Conservation (phyloP, 2,329 filamentous ascomycete genomes). For the Cercospora sp. region DNA sequence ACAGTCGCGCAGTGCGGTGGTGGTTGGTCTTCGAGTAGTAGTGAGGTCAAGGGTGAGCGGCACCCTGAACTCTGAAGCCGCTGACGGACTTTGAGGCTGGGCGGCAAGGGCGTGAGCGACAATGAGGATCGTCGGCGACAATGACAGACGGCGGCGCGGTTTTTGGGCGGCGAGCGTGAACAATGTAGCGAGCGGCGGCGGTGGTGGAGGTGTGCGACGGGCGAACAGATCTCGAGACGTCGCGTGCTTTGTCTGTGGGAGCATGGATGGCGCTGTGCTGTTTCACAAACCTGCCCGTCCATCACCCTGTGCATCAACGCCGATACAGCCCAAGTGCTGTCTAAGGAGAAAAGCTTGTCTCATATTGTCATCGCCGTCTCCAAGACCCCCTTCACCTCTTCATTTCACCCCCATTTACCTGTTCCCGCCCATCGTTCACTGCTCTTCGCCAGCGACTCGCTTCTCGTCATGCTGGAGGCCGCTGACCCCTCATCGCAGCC, state of each 20-base stretch:
- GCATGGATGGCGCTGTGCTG: background rate
- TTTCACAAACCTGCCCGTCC: background rate
- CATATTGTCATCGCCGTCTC: background rate
- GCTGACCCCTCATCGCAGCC: background rate
- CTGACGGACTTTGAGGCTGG: slow-evolving; percentile 4
- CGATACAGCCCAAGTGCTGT: background rate
- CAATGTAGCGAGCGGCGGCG: background rate
- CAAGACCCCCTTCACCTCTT: background rate
- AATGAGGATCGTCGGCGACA: background rate
- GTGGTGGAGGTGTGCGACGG: background rate
- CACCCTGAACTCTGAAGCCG: slow-evolving; percentile 9
- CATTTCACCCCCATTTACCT: background rate
- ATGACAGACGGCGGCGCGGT: background rate
- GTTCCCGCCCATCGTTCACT: background rate
- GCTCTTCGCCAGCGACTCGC: background rate
- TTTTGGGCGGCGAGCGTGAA: background rate
- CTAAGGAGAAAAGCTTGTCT: background rate
- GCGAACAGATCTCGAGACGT: slow-evolving; percentile 6
- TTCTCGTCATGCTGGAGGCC: background rate
- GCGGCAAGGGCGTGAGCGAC: background rate
- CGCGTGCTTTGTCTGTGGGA: background rate
- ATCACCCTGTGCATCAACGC: background rate
- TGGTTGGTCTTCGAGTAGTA: background rate
- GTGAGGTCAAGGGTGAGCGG: slow-evolving; percentile 9
- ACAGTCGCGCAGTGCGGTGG: background rate